Percentiles rank a stretch among this genome's conserved stretches.
These are phyloP conservation scores for Aspergillus conjunctus DNA, from an alignment of 495 filamentous ascomycete genomes.

Conservation along the genomic window DNA sequence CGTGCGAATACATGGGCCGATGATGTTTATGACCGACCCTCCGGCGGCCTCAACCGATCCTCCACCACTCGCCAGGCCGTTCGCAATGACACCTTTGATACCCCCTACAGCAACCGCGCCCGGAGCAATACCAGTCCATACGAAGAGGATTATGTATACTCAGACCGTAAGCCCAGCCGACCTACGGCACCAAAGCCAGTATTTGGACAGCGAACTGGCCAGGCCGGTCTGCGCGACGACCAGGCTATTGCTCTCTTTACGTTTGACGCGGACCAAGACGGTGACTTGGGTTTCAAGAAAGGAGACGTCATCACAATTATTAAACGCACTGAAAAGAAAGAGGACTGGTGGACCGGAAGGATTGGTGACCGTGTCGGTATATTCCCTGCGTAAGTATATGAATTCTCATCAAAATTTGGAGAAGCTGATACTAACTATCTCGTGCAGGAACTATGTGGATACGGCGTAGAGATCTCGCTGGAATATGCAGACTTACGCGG, in stretches of 20 bases:
- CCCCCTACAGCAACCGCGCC: slow-evolving; percentile 42
- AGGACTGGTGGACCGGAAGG: slow-evolving; percentile 83
- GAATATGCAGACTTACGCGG: slow-evolving; percentile 26
- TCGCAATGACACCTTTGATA: slow-evolving; percentile 48
- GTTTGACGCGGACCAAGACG: slow-evolving; percentile 91
- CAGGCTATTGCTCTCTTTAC: slow-evolving; percentile 89
- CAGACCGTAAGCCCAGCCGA: slow-evolving; percentile 58
- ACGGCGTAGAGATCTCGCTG: slow-evolving; percentile 30
- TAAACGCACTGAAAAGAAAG: slow-evolving; percentile 90
- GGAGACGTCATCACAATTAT: slow-evolving; percentile 96
- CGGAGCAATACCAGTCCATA: slow-evolving; percentile 49
- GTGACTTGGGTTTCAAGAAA: slow-evolving; percentile 95
- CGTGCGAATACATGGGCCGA: slow-evolving; percentile 86
- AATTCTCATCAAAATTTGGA: slow-evolving; percentile 4
- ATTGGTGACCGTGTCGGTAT: slow-evolving; percentile 66
- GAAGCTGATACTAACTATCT: slow-evolving; percentile 20
- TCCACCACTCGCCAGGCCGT: slow-evolving; percentile 49
- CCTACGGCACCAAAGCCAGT: slow-evolving; percentile 88
- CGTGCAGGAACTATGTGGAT: slow-evolving; percentile 49
- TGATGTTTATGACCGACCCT: slow-evolving; percentile 76
- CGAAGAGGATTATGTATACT: slow-evolving; percentile 62
- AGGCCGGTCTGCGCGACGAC: slow-evolving; percentile 65
- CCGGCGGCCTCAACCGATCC: slow-evolving; percentile 51
- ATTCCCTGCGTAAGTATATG: slow-evolving; percentile 54
- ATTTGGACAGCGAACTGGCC: slow-evolving; percentile 64